A percentile compares a stretch with the other conserved stretches of the same genome.
Conservation (phyloP, 163 green algal species). For the Trebouxia gelatinosa region DNA sequence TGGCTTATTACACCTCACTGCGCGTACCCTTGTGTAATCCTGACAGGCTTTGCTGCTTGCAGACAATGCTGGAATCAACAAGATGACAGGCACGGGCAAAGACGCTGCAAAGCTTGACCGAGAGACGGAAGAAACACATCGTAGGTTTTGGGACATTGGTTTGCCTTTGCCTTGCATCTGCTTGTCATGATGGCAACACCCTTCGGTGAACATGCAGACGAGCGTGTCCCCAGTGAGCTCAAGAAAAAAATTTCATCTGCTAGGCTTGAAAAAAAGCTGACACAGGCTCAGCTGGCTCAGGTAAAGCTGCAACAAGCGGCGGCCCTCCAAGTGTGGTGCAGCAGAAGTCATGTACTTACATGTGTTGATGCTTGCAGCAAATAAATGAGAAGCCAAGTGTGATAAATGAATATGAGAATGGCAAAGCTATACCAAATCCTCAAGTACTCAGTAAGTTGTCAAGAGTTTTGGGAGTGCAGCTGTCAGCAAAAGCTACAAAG, state of each 20-base stretch:
- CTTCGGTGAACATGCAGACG: no score
- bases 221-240: constrained; percentile 87
- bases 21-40: background rate
- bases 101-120: constrained; percentile 90
- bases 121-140: constrained; percentile 94
- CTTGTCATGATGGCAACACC: no score
- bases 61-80: constrained; percentile 67
- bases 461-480: constrained; percentile 81
- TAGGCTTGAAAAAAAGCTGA: constrained; percentile 94
- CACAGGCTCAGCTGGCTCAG: constrained; percentile 88
- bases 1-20: background rate
- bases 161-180: no score
- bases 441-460: constrained; percentile 93
- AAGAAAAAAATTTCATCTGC: constrained; percentile 92
- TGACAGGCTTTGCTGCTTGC: background rate
- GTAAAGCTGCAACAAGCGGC: constrained; percentile 43
- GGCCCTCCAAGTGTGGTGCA: no score
- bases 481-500: constrained; percentile 60
- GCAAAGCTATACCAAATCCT: constrained; percentile 95
- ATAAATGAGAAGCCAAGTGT: constrained; percentile 98
- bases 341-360: background rate
- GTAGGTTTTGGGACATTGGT: background rate
- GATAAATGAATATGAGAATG: constrained; percentile 98
- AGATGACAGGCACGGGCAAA: constrained; percentile 56
- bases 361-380: constrained; percentile 62